Conservation (phyloP, 768 basidiomycete genomes). For the Hypholoma sublateritium region DNA sequence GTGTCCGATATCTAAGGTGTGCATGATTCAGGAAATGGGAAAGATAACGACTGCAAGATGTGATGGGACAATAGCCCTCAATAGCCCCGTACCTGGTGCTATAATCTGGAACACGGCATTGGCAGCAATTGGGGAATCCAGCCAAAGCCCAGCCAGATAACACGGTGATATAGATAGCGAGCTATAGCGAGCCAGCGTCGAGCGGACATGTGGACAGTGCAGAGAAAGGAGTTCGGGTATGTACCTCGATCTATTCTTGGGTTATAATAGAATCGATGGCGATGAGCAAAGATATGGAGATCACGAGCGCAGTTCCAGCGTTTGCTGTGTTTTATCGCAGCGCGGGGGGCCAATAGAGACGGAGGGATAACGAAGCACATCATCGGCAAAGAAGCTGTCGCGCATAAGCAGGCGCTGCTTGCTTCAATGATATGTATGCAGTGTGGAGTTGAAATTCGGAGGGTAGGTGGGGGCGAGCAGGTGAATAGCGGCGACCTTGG, state of each 20-base stretch:
- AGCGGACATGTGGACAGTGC: not conserved
- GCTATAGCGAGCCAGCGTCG: not conserved
- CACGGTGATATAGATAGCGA: not conserved
- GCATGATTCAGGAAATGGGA: not conserved
- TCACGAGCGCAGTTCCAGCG: not conserved
- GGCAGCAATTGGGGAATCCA: not conserved
- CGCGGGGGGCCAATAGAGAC: too few relatives aligned
- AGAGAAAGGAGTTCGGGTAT: not conserved
- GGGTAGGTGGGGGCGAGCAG: too few relatives aligned
- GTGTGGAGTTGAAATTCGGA: too few relatives aligned
- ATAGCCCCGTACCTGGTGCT: not conserved
- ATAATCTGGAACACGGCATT: not conserved
- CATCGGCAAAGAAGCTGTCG: too few relatives aligned
- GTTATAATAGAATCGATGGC: not conserved
- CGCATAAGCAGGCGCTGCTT: too few relatives aligned
- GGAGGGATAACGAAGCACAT: too few relatives aligned
- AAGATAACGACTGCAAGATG: not conserved
- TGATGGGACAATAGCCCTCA: not conserved
- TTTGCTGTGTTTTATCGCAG: too few relatives aligned
- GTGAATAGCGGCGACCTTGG: too few relatives aligned
- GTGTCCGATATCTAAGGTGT: too few relatives aligned
- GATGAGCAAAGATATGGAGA: not conserved
- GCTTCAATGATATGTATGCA: too few relatives aligned
- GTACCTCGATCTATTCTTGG: conserved; percentile 4
- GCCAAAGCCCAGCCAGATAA: not conserved